Base-by-base conservation (phyloP, 1,284 basidiomycete species). In the Sporisorium sorghi region DNA sequence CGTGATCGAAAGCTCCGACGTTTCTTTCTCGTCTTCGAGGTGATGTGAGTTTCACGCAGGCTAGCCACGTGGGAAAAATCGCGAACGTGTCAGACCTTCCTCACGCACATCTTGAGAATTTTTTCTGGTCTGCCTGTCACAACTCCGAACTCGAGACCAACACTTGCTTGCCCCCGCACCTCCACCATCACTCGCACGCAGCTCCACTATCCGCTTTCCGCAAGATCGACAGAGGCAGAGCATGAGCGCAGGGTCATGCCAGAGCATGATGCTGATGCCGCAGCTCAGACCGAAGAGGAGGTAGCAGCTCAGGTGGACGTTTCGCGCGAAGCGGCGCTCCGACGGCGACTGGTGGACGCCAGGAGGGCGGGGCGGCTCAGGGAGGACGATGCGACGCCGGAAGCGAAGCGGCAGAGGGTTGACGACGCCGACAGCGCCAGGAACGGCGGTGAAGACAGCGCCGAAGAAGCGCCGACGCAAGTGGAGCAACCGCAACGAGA, bases 341-440 rank as follows among this genome's bases (percentile, higher is more conserved):
- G 57, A 19, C 30, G 21, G 32, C 48, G 42, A 12, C 14, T 59
- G 37, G 48, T 32, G 0, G 42, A 42, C 11, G 15, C 40, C 8
- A 21, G 43, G 24, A 26, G 12, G 23, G 14, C n/a, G 37, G 14
- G 30, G 35, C 24, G 26, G 39, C 14, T 11, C 9, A 19, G 35
- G 1, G 19, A 30, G 21, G 43, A 39, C 21, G 46, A 40, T 5
- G 17, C 17, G n/a, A n/a, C n/a, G 30, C 48, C 47, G 21, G 40
- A 37, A 9, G 42, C 30, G 11, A 58, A 58, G 40, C 24, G 48
- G 24, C 48, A 35, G 49, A 58, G 35, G 49, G 5, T 50, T 7
- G 32, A 55, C 9, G 42, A 39, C 1, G 10, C 21, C 17, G 30
- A 39, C 5, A n/a, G 21, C 1, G n/a, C 2, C 12, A 10, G 15